phyloP scores from a whole-genome alignment of 257 asterid genomes.

The Datura wrightii region DNA sequence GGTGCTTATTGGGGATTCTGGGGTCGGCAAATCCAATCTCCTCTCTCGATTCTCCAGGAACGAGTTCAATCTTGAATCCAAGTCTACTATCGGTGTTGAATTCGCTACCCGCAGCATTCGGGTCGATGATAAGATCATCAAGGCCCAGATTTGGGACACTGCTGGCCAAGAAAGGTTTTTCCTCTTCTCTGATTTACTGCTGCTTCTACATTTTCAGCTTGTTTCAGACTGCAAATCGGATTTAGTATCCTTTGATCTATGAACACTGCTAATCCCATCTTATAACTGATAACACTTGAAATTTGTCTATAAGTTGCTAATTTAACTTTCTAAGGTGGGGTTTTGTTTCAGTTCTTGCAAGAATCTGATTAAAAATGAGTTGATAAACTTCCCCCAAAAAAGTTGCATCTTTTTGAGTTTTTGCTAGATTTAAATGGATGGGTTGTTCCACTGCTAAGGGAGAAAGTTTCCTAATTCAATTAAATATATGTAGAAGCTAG shows the following conservation, averaged over 20 bases:
- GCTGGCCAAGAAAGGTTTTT: constrained; percentile 67
- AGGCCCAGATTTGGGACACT: constrained; percentile 81
- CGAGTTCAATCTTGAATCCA: constrained; percentile 71
- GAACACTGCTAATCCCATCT: neutral
- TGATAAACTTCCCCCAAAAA: neutral
- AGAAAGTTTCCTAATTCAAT: neutral
- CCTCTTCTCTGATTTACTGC: neutral
- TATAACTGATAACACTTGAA: neutral
- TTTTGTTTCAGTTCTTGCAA: neutral
- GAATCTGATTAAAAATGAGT: neutral
- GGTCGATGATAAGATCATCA: constrained; percentile 66
- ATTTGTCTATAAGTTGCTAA: neutral
- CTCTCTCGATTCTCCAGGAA: constrained; percentile 66
- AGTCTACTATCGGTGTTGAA: constrained; percentile 72
- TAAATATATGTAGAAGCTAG: constrained; percentile 13
- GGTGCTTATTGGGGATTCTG: constrained; percentile 72
- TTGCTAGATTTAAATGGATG: neutral
- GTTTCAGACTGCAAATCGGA: neutral
- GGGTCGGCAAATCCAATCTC: constrained; percentile 68
- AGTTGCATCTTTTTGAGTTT: neutral
- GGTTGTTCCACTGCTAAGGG: neutral
- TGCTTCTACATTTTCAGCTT: neutral
- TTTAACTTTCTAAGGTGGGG: neutral
- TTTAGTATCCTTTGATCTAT: neutral
- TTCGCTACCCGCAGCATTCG: constrained; percentile 68